Base-by-base conservation (phyloP, 345 rosid genomes). In the Eucalyptus victrix region DNA sequence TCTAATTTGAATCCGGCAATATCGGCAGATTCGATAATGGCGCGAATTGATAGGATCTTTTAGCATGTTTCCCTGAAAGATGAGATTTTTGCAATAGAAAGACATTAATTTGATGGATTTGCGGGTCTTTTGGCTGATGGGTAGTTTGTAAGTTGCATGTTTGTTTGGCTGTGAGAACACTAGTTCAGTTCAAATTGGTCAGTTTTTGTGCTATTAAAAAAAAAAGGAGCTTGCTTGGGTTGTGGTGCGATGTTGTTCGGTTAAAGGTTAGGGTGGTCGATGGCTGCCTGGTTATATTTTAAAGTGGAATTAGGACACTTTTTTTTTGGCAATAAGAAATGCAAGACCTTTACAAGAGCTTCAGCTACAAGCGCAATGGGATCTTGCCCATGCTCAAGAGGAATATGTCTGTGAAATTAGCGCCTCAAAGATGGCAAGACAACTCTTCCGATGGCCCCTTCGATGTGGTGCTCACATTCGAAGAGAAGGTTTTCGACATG, bases 401-500 rank as follows among this genome's bases (percentile, higher is more conserved):
- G 91, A 98, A 98, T 91, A 90, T 89, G 47, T 87, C 94, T 24
- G 97, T 96, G 88, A 97, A 97, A 91, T 89, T 94, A 85, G 98
- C 99, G 42, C 99, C 99, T 1, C 99, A 98, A 86, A 95, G 98
- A 37, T 98, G 99, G 99, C 99, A 98, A 92, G 97, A 97, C 26
- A 98, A 97, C 92, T 97, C 96, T 91, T 94, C 94, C 17, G 99
- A 97, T 93, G 99, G 99, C 87, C 89, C 89, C 40, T 97, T 98
- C 87, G 96, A 96, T 91, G 93, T 97, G 40, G 96, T 97, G 12
- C 90, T 97, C 88, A 89, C 98, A 2, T 97, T 97, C 91, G 99
- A 97, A 94, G 99, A 97, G 90, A 96, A 97, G 92, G 99, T 97
- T 86, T 97, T 97, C 1, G 99, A 97, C 91, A 95, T 96, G 89